phyloP scores from a whole-genome alignment of 306 rosid genomes.

The Senna tora region DNA sequence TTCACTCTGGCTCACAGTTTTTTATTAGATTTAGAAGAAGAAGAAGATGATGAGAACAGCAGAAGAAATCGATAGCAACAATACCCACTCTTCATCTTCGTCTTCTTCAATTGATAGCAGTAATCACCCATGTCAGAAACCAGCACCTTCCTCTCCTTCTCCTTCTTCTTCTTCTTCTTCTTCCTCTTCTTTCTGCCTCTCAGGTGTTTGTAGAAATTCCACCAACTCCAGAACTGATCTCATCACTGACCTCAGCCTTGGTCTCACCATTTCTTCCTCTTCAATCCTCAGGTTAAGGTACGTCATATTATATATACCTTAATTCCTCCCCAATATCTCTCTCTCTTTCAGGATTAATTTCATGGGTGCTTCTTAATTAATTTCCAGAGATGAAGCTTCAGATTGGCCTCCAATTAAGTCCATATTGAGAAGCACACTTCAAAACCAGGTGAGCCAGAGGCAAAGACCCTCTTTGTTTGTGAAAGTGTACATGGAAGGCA shows the following conservation, averaged over 20 bases:
- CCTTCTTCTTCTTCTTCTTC: not conserved
- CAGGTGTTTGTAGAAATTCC: slow-evolving; percentile 27
- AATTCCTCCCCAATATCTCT: not conserved
- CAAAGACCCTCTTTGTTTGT: slow-evolving; percentile 51
- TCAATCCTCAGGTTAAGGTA: slow-evolving; percentile 8
- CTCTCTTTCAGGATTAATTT: not conserved
- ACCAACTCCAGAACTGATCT: slow-evolving; percentile 42
- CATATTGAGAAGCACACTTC: slow-evolving; percentile 48
- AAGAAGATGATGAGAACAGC: slow-evolving; percentile 47
- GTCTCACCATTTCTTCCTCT: slow-evolving; percentile 7
- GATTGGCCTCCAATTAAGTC: slow-evolving; percentile 63
- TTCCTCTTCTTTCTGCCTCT: slow-evolving; percentile 36
- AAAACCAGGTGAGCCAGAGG: slow-evolving; percentile 27
- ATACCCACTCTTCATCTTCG: slow-evolving; percentile 48
- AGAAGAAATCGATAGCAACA: slow-evolving; percentile 34
- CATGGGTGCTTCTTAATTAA: not conserved
- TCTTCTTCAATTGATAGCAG: slow-evolving; percentile 55
- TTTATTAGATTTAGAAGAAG: slow-evolving; percentile 44
- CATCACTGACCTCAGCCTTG: slow-evolving; percentile 38
- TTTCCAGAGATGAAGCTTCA: slow-evolving; percentile 44
- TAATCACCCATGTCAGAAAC: slow-evolving; percentile 34
- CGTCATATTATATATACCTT: no score
- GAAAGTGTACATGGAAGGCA: slow-evolving; percentile 61
- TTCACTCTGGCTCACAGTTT: slow-evolving; percentile 31
- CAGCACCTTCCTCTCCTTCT: slow-evolving; percentile 37